phyloP scores from a whole-genome alignment of 495 filamentous ascomycete species.

The Penicillium lividum region DNA sequence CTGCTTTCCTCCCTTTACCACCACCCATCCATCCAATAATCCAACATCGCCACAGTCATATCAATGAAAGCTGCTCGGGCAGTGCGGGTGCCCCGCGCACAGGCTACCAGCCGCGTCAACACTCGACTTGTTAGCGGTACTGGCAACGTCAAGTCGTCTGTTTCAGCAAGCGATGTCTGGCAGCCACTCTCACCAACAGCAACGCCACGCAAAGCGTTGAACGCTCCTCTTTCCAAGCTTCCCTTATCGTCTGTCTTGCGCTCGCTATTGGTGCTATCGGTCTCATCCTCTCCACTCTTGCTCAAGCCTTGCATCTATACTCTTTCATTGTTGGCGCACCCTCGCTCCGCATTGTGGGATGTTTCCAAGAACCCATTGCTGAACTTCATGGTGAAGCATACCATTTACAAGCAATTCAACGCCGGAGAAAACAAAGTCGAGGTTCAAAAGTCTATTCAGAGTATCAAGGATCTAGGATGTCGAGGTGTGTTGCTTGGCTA shows the following conservation, averaged over 20 bases:
- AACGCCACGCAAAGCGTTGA: conserved; percentile 25
- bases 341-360: conserved; percentile 53
- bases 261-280: conserved; percentile 72
- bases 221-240: conserved; percentile 66
- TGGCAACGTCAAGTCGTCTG: conserved; percentile 39
- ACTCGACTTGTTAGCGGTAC: conserved; percentile 41
- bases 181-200: conserved; percentile 21
- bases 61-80: conserved; percentile 38
- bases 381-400: conserved; percentile 47
- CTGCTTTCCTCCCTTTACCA: not conserved
- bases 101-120: conserved; percentile 18
- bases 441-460: conserved; percentile 43
- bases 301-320: conserved; percentile 68
- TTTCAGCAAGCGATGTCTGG: conserved; percentile 29
- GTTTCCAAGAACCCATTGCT: conserved; percentile 49
- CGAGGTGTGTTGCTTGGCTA: conserved; percentile 51
- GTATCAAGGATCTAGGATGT: conserved; percentile 48
- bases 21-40: not conserved
- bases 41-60: not conserved
- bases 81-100: conserved; percentile 29
- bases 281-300: conserved; percentile 77
- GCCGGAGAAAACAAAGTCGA: conserved; percentile 50
- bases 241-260: conserved; percentile 74
- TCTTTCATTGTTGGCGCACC: conserved; percentile 70
- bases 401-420: conserved; percentile 54